Base-by-base conservation (phyloP, 306 rosid genomes). In the Corylus heterophylla region DNA sequence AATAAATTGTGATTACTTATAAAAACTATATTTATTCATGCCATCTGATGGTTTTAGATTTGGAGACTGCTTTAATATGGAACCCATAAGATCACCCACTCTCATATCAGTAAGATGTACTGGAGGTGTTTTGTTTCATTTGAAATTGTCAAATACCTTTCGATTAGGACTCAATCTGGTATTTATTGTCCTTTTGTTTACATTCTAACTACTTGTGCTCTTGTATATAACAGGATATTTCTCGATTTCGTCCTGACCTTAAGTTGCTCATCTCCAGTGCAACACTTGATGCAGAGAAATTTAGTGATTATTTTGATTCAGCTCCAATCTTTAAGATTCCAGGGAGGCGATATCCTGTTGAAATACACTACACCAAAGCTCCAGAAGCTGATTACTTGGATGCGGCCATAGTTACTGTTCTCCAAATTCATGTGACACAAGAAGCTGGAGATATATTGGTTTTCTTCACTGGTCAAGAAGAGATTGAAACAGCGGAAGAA, bases 351-450 rank as follows among this genome's bases (percentile, higher is more conserved):
- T 93, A 84, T 87, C 98, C 98, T 74, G 99, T 95, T 56, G 99
- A 95, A 82, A 91, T 93, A 75, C 83, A 90, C 84, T 93, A 85
- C 74, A 95, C 99, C 9, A 92, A 85, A 84, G 98, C 99, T 59
- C 98, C 98, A 12, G 99, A 95, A 83, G 99, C 98, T 69, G 99
- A 95, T 78, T 95, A 95, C 85, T 85, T 92, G 82, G 98, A 95
- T 84, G 99, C 98, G 31, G 97, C 99, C 74, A 88, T 95, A 62
- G 99, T 93, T 56, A 91, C 99, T 10, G 87, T 95, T 12, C 98
- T 95, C 52, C 97, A 95, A 84, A 90, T 95, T 78, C 98, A 95
- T 84, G 98, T 93, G 81, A 95, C 96, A 7, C 94, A 95, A 82
- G 71, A 97, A 55, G 86, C 93, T 20, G 99, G 99, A 71, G 99